Evolutionary conservation across 2,329 filamentous ascomycete species (phyloP).

Genomic region (Fusarium succisae): DNA sequence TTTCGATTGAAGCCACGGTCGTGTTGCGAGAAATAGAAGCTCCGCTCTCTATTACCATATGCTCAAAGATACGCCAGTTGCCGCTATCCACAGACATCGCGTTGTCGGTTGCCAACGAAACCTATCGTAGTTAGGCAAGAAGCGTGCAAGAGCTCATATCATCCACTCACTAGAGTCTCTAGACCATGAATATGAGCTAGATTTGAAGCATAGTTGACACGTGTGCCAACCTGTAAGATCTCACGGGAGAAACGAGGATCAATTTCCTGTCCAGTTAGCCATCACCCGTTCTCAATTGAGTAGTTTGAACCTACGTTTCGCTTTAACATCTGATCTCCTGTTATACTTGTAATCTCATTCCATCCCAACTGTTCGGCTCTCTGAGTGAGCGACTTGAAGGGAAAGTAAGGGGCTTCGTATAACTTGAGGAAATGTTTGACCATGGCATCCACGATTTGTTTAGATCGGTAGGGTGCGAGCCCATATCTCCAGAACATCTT

Average conservation of each 20-base stretch:
- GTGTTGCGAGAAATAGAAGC: conserved; percentile 73
- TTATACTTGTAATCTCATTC: conserved; percentile 70
- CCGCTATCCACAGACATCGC: conserved; percentile 82
- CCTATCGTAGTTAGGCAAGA: conserved; percentile 50
- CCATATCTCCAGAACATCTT: conserved; percentile 90
- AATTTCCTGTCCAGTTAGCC: conserved; percentile 56
- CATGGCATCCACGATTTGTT: conserved; percentile 75
- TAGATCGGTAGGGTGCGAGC: conserved; percentile 76
- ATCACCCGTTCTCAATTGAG: not conserved
- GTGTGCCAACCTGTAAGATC: conserved; percentile 87
- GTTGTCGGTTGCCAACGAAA: conserved; percentile 89
- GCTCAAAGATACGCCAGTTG: conserved; percentile 94
- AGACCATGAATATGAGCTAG: conserved; percentile 86
- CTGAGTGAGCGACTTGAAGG: conserved; percentile 79
- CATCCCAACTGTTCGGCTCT: conserved; percentile 75
- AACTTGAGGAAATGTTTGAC: conserved; percentile 79
- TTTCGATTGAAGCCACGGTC: conserved; percentile 68
- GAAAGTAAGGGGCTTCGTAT: conserved; percentile 85
- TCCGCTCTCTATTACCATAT: conserved; percentile 74
- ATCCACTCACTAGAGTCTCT: conserved; percentile 75
- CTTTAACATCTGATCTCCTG: conserved; percentile 77
- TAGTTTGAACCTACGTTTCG: conserved; percentile 58
- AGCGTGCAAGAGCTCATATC: not conserved
- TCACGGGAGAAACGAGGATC: conserved; percentile 75
- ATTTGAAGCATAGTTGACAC: conserved; percentile 96